phyloP scores from a whole-genome alignment of 1,284 basidiomycete genomes.

The Ustilago vetiveriae region DNA sequence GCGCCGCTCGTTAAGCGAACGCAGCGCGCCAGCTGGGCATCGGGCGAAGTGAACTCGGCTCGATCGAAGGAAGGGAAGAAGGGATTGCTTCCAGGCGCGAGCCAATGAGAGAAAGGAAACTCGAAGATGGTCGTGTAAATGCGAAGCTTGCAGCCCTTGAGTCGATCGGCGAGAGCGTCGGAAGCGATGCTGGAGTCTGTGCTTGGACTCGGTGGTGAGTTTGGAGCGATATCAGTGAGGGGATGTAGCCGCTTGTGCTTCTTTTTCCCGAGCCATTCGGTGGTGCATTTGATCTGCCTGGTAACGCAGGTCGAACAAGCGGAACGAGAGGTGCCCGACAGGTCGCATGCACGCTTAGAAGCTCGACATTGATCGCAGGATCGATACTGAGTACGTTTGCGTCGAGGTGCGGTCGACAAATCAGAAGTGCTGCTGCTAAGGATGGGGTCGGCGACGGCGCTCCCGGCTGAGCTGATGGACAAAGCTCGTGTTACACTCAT shows the following conservation, averaged over 20 bases:
- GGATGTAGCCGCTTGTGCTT: background rate
- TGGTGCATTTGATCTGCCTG: constrained; percentile 4
- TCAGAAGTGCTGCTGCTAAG: background rate
- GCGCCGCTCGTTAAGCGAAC: constrained; percentile 4
- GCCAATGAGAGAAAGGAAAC: constrained; percentile 15
- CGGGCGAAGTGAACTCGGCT: background rate
- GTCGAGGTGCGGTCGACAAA: background rate
- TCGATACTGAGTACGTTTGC: constrained; percentile 12
- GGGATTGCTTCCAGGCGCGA: constrained; percentile 10
- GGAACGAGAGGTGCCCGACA: background rate
- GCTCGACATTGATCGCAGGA: constrained; percentile 10
- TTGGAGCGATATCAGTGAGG: background rate
- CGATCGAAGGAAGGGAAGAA: constrained; percentile 4
- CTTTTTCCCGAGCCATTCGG: constrained; percentile 3
- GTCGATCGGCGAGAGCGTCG: background rate
- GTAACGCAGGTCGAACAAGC: constrained; percentile 3
- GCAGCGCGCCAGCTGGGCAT: background rate
- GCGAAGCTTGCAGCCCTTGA: constrained; percentile 10
- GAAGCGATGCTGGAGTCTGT: constrained; percentile 2
- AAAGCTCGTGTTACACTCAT: background rate
- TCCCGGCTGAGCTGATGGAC: background rate
- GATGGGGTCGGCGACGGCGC: background rate
- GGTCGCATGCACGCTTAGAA: constrained; percentile 8
- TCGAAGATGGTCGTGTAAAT: constrained; percentile 2
- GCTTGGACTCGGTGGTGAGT: constrained; percentile 1